A percentile compares a stretch with the other conserved stretches of the same genome.
phyloP scores from a whole-genome alignment of 805 yeast genomes.

The Pichia paraexigua region DNA sequence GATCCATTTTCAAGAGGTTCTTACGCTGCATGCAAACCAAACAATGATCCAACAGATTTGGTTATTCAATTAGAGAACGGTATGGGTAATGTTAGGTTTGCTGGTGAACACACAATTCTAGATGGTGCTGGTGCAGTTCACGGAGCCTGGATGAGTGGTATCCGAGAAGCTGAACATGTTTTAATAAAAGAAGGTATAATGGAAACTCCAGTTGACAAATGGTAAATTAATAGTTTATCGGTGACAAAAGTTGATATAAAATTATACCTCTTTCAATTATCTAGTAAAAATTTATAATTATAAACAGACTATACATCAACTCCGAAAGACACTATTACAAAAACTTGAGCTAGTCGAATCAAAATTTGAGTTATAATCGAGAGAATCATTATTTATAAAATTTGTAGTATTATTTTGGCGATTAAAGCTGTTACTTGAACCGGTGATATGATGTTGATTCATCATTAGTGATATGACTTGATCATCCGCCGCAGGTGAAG shows the following conservation, averaged over 20 bases:
- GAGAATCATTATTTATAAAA: not conserved
- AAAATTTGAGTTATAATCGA: not conserved
- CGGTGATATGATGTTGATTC: not conserved
- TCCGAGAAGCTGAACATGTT: conserved; percentile 23
- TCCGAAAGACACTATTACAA: not conserved
- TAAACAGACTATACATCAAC: not conserved
- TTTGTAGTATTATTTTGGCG: not conserved
- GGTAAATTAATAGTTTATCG: conserved; percentile 1
- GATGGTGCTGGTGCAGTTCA: conserved; percentile 92
- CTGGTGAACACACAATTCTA: conserved; percentile 81
- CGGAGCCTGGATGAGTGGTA: conserved; percentile 76
- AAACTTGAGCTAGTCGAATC: not conserved
- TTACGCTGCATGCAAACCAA: conserved; percentile 62
- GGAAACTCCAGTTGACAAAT: conserved; percentile 33
- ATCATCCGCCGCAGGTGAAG: not conserved
- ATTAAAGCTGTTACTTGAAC: not conserved
- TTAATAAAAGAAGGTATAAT: conserved; percentile 17
- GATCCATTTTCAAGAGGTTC: conserved; percentile 80
- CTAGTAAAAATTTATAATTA: no score
- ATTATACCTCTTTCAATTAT: no score
- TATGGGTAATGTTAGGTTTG: conserved; percentile 59
- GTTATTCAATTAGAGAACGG: conserved; percentile 58
- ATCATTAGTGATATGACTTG: not conserved
- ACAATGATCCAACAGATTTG: conserved; percentile 60
- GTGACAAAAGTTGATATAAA: no score